Base-by-base conservation (phyloP, 2,329 filamentous ascomycete genomes). In the Colletotrichum truncatum region DNA sequence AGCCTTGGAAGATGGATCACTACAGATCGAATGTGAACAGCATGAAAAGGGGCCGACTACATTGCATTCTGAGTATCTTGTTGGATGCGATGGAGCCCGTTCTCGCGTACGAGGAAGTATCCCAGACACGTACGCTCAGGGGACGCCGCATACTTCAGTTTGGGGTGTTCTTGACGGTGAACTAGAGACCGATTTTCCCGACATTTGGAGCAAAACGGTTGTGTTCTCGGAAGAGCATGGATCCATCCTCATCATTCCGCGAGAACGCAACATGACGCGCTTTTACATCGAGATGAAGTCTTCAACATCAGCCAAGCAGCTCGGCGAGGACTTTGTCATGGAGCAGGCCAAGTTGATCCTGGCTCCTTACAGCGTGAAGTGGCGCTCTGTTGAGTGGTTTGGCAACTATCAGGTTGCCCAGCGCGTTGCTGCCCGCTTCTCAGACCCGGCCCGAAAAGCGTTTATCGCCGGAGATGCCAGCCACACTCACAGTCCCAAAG, bases 401-500 rank as follows among this genome's bases (percentile, higher is more conserved):
- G 90, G 89, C 39, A 87, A 88, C 41, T 93, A 92, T 73, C 84
- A 88, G 67, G 89, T 92, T 58, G 88, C 89, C 10, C 90, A 92
- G 78, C 86, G 91, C 10, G 85, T 93, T 12, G 91, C 91, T 1
- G 87, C 87, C 65, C 84, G 86, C 45, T 94, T 93, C 78, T 85
- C 87, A 67, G 87, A 90, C 71, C 81, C 85, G 38, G 78, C 87
- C 59, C 76, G 79, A 25, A 83, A 87, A 12, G 85, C 91, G 21
- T 92, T 92, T 73, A 77, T 90, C 48, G 85, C 85, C 2, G 89
- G 89, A 11, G 90, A 93, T 71, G 89, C 90, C 30, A 89, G 88
- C 65, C 90, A 92, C 69, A 92, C 89, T 0, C 90, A 92, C 73
- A 90, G 87, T 2, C 90, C 90, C 4, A 92, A 92, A 75, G 89